Percentiles rank a stretch among this genome's conserved stretches.
Evolutionary conservation across 208 protist species (phyloP).

Genomic region (Crithidia expoeki): DNA sequence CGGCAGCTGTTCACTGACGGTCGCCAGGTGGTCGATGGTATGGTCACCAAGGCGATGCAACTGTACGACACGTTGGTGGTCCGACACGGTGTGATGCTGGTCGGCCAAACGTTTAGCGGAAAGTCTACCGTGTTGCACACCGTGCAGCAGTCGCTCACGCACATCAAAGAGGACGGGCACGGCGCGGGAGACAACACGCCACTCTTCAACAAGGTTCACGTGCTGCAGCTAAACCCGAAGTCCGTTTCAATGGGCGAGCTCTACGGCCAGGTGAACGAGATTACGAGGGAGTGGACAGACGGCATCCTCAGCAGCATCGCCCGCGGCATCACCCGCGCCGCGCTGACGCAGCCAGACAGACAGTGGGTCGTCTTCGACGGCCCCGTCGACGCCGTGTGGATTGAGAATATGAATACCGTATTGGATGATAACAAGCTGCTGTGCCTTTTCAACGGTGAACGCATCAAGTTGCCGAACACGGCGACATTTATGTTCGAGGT

Average conservation of each 20-base stretch:
- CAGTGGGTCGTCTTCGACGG: slow-evolving; percentile 98
- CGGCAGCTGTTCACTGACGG: slow-evolving; percentile 69
- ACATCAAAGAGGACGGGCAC: slow-evolving; percentile 76
- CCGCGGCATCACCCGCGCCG: slow-evolving; percentile 81
- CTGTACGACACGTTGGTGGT: slow-evolving; percentile 94
- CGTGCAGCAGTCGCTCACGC: slow-evolving; percentile 83
- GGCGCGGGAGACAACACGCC: slow-evolving; percentile 63
- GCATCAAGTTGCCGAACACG: slow-evolving; percentile 94
- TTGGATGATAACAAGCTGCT: slow-evolving; percentile 99
- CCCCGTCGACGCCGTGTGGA: slow-evolving; percentile 99
- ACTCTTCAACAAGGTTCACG: slow-evolving; percentile 85
- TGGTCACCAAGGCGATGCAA: slow-evolving; percentile 92
- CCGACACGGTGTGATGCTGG: slow-evolving; percentile 95
- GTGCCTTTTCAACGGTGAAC: slow-evolving; percentile 97
- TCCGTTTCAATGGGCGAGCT: slow-evolving; percentile 97
- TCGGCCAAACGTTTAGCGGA: slow-evolving; percentile 95
- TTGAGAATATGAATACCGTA: slow-evolving; percentile 99
- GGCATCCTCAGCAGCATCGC: slow-evolving; percentile 96
- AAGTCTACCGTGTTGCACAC: slow-evolving; percentile 91
- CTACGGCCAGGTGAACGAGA: slow-evolving; percentile 96
- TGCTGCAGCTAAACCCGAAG: slow-evolving; percentile 95
- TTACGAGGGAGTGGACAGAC: slow-evolving; percentile 97
- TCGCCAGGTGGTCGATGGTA: slow-evolving; percentile 82
- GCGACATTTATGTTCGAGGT: slow-evolving; percentile 99
- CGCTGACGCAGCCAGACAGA: slow-evolving; percentile 69